phyloP scores from a whole-genome alignment of 1,284 basidiomycete genomes.

The Rhodotorula sp. region DNA sequence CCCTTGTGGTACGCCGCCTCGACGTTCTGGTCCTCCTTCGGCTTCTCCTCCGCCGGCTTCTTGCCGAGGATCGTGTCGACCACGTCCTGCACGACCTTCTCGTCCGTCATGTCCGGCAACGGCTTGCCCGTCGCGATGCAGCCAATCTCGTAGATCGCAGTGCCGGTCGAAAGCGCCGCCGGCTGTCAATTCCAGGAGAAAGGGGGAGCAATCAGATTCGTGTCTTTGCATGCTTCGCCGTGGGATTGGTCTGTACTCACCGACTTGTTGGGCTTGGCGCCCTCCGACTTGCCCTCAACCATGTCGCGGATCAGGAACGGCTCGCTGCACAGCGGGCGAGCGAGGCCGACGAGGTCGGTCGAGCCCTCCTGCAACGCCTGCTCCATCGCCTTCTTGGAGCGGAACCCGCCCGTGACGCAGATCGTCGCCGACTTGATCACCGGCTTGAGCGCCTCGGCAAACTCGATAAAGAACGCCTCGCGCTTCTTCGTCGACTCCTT shows the following conservation, averaged over 20 bases:
- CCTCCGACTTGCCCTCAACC: conserved; percentile 47
- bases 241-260: neutral
- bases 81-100: conserved; percentile 27
- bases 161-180: conserved; percentile 30
- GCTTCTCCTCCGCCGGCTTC: conserved; percentile 24
- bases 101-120: conserved; percentile 39
- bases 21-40: conserved; percentile 6
- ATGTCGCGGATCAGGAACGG: conserved; percentile 53
- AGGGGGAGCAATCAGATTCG: neutral
- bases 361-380: conserved; percentile 42
- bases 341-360: conserved; percentile 53
- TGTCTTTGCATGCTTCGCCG: too few species aligned
- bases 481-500: conserved; percentile 49
- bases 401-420: conserved; percentile 56
- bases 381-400: conserved; percentile 53
- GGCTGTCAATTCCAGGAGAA: conserved; percentile 10
- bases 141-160: conserved; percentile 41
- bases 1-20: conserved; percentile 13
- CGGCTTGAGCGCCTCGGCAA: conserved; percentile 52
- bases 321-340: conserved; percentile 54
- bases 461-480: conserved; percentile 53
- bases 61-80: conserved; percentile 30
- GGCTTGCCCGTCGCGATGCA: conserved; percentile 37
- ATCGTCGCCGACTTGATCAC: conserved; percentile 51
- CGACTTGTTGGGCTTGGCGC: conserved; percentile 38